Evolutionary conservation across 2,329 filamentous ascomycete species (phyloP), one percentile per base, ranked within the genome.

Genomic region (Xylariaceae sp.): DNA sequence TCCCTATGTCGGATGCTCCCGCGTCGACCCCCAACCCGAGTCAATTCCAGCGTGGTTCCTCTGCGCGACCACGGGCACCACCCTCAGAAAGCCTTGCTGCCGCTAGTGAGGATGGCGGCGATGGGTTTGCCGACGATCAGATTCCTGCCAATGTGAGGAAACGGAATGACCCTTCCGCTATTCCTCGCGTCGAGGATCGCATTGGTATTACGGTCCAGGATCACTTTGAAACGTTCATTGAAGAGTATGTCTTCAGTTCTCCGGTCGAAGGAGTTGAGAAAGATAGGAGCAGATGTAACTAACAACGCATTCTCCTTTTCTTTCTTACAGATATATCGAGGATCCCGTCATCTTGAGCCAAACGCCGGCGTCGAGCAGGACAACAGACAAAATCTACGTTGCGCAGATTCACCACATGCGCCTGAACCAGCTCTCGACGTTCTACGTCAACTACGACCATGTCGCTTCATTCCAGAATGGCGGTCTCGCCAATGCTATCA

Each of bases 401-500:
- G 88, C 88, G 53, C 90, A 92, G 75, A 90, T 95, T 67, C 86
- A 89, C 69, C 88, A 87, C 62, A 85, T 95, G 80, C 82, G 84
- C 59, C 81, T 82, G 18, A 89, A 88, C 72, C 80, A 85, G 64
- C 82, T 93, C n/a, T 93, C 90, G 1, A 94, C 90, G 4, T 85
- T 94, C 59, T 95, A 94, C 72, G 84, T 95, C 69, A 90, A 95
- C 76, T 94, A 87, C 75, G 90, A 87, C 65, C 94, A 99, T 73
- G 78, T 99, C 35, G 83, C 86, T 58, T 82, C 85, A 41, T 88
- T 87, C 73, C 86, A 89, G 68, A 88, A 92, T 66, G 90, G 89
- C 56, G 87, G 89, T 59, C 78, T 99, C 55, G 91, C 93, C 48
- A 87, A 90, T 62, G 93, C 91, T 54, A 88, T 97, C 63, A 88